A percentile compares a stretch with the other conserved stretches of the same genome.
These are phyloP conservation scores for Apocynum venetum DNA, from an alignment of 257 asterid genomes.

Conservation along the genomic window DNA sequence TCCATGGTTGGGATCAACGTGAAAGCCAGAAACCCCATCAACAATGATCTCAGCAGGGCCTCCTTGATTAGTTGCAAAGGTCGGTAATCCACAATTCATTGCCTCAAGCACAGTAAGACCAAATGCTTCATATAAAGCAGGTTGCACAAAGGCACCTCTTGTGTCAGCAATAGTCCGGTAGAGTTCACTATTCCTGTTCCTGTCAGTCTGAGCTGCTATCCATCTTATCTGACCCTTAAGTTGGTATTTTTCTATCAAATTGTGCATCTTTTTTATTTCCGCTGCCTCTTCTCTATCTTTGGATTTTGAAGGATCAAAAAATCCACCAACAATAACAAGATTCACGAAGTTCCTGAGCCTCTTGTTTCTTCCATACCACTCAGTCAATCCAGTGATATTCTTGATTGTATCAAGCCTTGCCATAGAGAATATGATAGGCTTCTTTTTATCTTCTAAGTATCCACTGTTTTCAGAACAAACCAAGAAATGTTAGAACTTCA, in stretches of 20 bases:
- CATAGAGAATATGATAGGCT: conserved; percentile 89
- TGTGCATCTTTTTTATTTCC: conserved; percentile 80
- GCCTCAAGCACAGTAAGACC: conserved; percentile 89
- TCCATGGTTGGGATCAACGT: conserved; percentile 69
- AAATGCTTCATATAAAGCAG: conserved; percentile 86
- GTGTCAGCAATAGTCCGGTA: conserved; percentile 81
- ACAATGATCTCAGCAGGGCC: conserved; percentile 97
- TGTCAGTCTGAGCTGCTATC: conserved; percentile 88
- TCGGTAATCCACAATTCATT: conserved; percentile 91
- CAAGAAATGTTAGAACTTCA: neutral
- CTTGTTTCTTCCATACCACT: conserved; percentile 89
- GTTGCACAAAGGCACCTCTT: conserved; percentile 88
- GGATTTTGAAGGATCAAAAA: conserved; percentile 76
- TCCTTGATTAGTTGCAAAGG: conserved; percentile 87
- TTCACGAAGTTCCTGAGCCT: conserved; percentile 66
- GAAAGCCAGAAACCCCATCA: conserved; percentile 82
- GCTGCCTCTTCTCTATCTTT: conserved; percentile 90
- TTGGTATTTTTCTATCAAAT: conserved; percentile 53
- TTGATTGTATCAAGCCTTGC: conserved; percentile 86
- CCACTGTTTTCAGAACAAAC: conserved; percentile 47
- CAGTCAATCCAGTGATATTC: conserved; percentile 76
- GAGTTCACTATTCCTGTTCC: conserved; percentile 63
- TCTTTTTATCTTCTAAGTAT: conserved; percentile 60
- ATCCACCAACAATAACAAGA: conserved; percentile 85
- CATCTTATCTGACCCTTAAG: conserved; percentile 84